Conservation (phyloP, 2,329 filamentous ascomycete genomes). For the Aspergillus cejpii region DNA sequence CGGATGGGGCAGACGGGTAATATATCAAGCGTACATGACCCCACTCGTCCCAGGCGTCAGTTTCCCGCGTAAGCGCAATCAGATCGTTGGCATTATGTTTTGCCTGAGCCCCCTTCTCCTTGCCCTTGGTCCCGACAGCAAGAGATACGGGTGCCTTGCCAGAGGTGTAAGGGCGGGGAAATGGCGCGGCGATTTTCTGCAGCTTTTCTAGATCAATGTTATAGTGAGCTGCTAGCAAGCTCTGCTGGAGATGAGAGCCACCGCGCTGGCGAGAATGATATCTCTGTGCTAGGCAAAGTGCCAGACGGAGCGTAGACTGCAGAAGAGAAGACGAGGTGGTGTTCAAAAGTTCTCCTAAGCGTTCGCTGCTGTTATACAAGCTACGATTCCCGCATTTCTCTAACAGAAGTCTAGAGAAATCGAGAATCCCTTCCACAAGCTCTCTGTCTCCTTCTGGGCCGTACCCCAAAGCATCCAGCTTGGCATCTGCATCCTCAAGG, state of each 20-base stretch:
- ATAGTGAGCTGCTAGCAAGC: conserved; percentile 76
- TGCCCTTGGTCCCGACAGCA: conserved; percentile 60
- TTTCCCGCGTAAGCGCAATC: conserved; percentile 61
- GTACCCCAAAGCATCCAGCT: conserved; percentile 57
- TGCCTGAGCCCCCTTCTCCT: conserved; percentile 57
- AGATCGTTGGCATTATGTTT: conserved; percentile 76
- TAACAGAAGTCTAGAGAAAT: conserved; percentile 79
- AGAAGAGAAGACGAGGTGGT: conserved; percentile 76
- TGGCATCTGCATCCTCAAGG: conserved; percentile 48
- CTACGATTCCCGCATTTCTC: conserved; percentile 96
- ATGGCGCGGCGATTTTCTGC: conserved; percentile 74
- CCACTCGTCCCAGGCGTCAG: conserved; percentile 63
- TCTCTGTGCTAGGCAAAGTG: conserved; percentile 79
- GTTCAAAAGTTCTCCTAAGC: conserved; percentile 82
- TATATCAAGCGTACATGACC: conserved; percentile 74
- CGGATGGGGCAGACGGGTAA: conserved; percentile 49
- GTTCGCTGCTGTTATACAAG: conserved; percentile 87
- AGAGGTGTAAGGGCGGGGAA: conserved; percentile 61
- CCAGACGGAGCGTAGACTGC: conserved; percentile 69
- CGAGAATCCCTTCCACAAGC: conserved; percentile 70
- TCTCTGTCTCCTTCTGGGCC: conserved; percentile 69
- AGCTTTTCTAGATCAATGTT: conserved; percentile 68
- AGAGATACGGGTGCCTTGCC: conserved; percentile 46
- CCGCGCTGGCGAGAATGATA: conserved; percentile 84
- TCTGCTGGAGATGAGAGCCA: conserved; percentile 60